Conservation (phyloP, 2,329 filamentous ascomycete species). For the Cladobotryum mycophilum region DNA sequence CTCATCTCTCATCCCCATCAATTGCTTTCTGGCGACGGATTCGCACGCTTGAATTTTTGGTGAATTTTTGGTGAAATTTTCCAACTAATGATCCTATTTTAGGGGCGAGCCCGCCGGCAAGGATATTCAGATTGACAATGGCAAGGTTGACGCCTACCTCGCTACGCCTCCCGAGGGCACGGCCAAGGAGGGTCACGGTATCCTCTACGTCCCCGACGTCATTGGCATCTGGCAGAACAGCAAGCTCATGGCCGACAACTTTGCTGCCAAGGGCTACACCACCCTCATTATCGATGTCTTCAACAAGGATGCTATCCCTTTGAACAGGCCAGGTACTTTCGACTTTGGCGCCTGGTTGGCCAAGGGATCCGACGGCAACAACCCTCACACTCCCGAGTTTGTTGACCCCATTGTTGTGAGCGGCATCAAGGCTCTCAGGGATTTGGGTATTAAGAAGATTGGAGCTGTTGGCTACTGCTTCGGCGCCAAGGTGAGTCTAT, state of each 20-base stretch:
- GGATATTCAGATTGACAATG: constrained; percentile 11
- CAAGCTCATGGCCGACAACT: constrained; percentile 32
- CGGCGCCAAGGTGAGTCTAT: constrained; percentile 55
- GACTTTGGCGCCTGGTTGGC: constrained; percentile 26
- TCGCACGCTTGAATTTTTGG: background rate
- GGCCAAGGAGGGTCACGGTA: constrained; percentile 5
- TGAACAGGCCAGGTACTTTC: constrained; percentile 34
- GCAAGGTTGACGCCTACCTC: constrained; percentile 16
- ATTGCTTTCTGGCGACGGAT: background rate
- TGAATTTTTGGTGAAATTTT: background rate
- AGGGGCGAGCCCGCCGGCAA: constrained; percentile 10
- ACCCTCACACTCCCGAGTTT: constrained; percentile 28
- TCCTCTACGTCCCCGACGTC: constrained; percentile 12
- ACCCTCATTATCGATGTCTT: constrained; percentile 29
- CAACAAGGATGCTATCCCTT: constrained; percentile 31
- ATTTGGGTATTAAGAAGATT: constrained; percentile 51
- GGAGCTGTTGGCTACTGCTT: constrained; percentile 70
- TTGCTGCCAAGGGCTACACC: constrained; percentile 27
- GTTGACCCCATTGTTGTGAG: constrained; percentile 25
- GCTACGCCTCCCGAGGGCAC: constrained; percentile 13
- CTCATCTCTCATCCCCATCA: background rate
- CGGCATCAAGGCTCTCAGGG: constrained; percentile 47
- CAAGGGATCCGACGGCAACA: constrained; percentile 38
- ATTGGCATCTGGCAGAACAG: constrained; percentile 37
- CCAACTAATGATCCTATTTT: background rate